phyloP scores from a whole-genome alignment of 768 basidiomycete genomes.

The Phylloporus scabripes region DNA sequence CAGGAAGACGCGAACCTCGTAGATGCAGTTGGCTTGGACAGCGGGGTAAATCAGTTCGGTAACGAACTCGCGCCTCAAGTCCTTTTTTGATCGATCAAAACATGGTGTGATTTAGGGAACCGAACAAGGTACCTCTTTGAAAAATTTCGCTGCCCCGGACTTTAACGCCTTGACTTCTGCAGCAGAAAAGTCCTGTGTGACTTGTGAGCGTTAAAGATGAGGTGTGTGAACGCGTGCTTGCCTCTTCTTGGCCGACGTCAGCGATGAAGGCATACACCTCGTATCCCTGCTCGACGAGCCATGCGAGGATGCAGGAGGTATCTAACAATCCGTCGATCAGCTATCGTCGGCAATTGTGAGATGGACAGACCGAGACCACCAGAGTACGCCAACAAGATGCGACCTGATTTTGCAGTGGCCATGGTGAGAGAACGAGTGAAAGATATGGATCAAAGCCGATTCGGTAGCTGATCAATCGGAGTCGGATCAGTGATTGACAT shows the following conservation, averaged over 20 bases:
- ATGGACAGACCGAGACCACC: constrained; percentile 82
- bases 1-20: constrained; percentile 58
- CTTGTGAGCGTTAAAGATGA: constrained; percentile 3
- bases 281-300: constrained; percentile 98
- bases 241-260: constrained; percentile 91
- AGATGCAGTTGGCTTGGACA: constrained; percentile 97
- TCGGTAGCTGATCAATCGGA: not conserved
- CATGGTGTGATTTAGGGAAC: not conserved
- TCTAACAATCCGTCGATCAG: constrained; percentile 39
- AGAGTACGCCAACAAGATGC: constrained; percentile 96
- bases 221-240: constrained; percentile 20
- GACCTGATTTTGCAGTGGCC: constrained; percentile 48
- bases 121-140: constrained; percentile 62
- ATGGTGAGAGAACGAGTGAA: constrained; percentile 1
- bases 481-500: not conserved
- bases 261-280: constrained; percentile 98
- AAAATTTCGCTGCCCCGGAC: constrained; percentile 95
- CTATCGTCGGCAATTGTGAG: not conserved
- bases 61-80: constrained; percentile 91
- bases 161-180: constrained; percentile 84
- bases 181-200: constrained; percentile 79
- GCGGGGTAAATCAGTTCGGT: constrained; percentile 97
- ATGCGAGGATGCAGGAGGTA: constrained; percentile 98
- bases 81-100: constrained; percentile 42
- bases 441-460: not conserved